Percentiles rank a stretch among this genome's conserved stretches.
Evolutionary conservation across 139 green algal genomes (phyloP).

Genomic region (Diplosphaera chodatii): DNA sequence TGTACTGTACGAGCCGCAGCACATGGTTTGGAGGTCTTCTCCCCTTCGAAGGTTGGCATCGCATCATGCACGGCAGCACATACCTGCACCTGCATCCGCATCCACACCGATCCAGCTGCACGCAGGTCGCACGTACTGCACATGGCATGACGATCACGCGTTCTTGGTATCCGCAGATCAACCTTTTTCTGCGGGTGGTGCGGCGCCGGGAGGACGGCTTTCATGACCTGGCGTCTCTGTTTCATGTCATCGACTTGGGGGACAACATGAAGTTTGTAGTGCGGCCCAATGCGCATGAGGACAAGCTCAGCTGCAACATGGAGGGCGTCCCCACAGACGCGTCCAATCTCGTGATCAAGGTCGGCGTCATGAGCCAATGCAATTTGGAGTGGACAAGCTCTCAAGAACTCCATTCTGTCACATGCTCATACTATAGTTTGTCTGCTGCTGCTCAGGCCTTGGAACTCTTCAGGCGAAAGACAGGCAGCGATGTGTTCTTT

Average conservation of each 20-base stretch:
- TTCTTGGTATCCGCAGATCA: too few relatives aligned
- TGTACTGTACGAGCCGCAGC: background rate
- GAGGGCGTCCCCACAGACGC: slow-evolving; percentile 82
- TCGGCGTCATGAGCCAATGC: too few relatives aligned
- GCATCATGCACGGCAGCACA: too few relatives aligned
- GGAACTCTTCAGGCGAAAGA: slow-evolving; percentile 80
- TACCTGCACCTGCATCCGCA: too few relatives aligned
- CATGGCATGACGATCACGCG: too few relatives aligned
- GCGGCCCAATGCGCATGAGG: slow-evolving; percentile 35
- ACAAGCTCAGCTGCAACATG: slow-evolving; percentile 76
- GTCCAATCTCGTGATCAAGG: slow-evolving; percentile 92
- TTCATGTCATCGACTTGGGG: slow-evolving; percentile 95
- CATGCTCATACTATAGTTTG: too few relatives aligned
- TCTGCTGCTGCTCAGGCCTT: slow-evolving; percentile 50
- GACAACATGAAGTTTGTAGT: slow-evolving; percentile 78
- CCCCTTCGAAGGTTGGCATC: slow-evolving; percentile 81
- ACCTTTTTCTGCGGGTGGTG: slow-evolving; percentile 91
- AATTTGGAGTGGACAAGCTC: too few relatives aligned
- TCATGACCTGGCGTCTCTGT: slow-evolving; percentile 96
- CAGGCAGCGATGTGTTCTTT: slow-evolving; percentile 67
- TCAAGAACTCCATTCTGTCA: too few relatives aligned
- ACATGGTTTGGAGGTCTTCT: slow-evolving; percentile 58
- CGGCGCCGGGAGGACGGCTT: slow-evolving; percentile 86
- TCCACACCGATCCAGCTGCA: too few relatives aligned
- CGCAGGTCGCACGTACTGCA: too few relatives aligned